phyloP scores from a whole-genome alignment of 345 rosid species.

The Camelina sativa region DNA sequence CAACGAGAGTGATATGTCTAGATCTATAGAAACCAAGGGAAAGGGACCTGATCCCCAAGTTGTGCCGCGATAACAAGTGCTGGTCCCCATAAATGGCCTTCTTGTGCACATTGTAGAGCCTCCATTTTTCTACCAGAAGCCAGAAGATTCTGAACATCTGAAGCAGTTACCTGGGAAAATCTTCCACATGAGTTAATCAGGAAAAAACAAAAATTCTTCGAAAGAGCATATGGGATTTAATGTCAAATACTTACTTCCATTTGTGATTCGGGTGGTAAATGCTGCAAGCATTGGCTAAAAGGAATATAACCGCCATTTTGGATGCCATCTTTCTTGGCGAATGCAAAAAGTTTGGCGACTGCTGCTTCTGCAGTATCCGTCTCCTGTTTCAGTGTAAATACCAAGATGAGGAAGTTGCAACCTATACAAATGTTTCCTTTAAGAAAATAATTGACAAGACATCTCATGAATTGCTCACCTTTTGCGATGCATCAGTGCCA shows the following conservation, averaged over 20 bases:
- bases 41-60: conserved; percentile 90
- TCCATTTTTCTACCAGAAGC: conserved; percentile 93
- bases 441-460: conserved; percentile 1
- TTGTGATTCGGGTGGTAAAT: conserved; percentile 85
- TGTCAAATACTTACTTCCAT: conserved; percentile 60
- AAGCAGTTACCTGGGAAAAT: conserved; percentile 72
- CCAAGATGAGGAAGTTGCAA: conserved; percentile 21
- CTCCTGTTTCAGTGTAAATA: conserved; percentile 54
- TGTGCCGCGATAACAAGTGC: conserved; percentile 96
- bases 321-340: conserved; percentile 62
- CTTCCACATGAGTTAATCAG: conserved; percentile 21
- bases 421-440: conserved; percentile 4
- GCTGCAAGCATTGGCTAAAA: conserved; percentile 73
- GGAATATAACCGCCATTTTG: conserved; percentile 60
- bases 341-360: conserved; percentile 91
- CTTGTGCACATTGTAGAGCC: conserved; percentile 85
- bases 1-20: conserved; percentile 6
- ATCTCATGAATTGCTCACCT: conserved; percentile 51
- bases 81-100: conserved; percentile 98
- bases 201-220: conserved; percentile 11
- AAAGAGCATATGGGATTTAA: conserved; percentile 10
- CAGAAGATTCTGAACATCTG: conserved; percentile 90
- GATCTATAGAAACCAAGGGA: conserved; percentile 21
- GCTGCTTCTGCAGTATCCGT: conserved; percentile 89
- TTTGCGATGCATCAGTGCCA: conserved; percentile 63